phyloP scores from a whole-genome alignment of 1,284 basidiomycete species.

The Trichosporon sp. region DNA sequence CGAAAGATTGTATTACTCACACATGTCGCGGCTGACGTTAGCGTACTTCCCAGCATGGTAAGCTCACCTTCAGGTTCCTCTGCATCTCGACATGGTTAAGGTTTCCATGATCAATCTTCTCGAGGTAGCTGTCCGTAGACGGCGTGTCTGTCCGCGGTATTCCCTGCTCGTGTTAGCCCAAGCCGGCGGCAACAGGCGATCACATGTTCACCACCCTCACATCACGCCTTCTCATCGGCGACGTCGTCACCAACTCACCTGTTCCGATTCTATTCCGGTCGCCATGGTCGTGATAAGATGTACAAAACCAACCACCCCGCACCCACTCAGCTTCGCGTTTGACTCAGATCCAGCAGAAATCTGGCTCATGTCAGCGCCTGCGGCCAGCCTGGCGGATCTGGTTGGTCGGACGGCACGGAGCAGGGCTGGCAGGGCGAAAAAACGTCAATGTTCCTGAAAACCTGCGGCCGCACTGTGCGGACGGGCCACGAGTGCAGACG shows the following conservation, averaged over 20 bases:
- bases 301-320: not conserved
- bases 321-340: not conserved
- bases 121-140: not conserved
- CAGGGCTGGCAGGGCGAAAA: slow-evolving; percentile 1
- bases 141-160: not conserved
- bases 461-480: slow-evolving; percentile 8
- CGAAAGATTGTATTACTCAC: slow-evolving; percentile 30
- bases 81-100: slow-evolving; percentile 23
- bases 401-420: not conserved
- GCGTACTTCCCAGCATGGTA: not conserved
- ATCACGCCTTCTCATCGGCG: not conserved
- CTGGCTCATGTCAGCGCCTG: not conserved
- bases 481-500: not conserved
- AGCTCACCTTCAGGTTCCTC: slow-evolving; percentile 21
- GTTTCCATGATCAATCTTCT: not conserved
- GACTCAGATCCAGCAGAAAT: not conserved
- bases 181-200: slow-evolving; percentile 2
- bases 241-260: not conserved
- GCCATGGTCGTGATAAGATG: not conserved
- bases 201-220: not conserved
- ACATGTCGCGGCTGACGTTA: slow-evolving; percentile 34
- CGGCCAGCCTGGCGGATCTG: not conserved
- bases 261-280: not conserved
- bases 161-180: not conserved
- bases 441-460: slow-evolving; percentile 5